Evolutionary conservation across 2,329 filamentous ascomycete species (phyloP), one percentile per base, ranked within the genome.

Genomic region (Penicillium brevicompactum): DNA sequence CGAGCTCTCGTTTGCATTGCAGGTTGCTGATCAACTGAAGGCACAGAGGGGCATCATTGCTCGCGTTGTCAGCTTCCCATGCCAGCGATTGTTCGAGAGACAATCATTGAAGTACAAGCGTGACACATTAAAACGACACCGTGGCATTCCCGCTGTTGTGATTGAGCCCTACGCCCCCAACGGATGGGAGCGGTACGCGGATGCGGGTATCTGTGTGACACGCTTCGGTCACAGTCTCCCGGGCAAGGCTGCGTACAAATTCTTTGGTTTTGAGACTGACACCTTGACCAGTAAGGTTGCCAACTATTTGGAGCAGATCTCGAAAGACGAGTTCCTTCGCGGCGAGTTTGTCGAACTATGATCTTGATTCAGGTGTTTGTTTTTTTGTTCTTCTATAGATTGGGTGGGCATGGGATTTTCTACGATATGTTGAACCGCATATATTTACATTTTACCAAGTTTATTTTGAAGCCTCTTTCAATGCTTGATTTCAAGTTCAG

Each of bases 141-240:
- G 63, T 2, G 72, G 71, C 6, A 69, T 75, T 11, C 76, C 77
- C 2, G 69, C 70, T 4, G 75, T 82, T 4, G 76, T 81, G 1
- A 80, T 82, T 30, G 80, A 82, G 67, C 74, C 80, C 0, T 82
- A 78, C 60, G 72, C 77, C 1, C 72, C 76, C 0, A 78, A 78
- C 32, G 78, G 80, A 3, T 83, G 80, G 80, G 80, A 82, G 63
- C 65, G 79, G n/a, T 82, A 81, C 57, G 79, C 80, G 0, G 76
- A 82, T 66, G 79, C 78, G 0, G 77, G 74, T 3, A 72, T 76
- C 46, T 74, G 71, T 37, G 71, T 82, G 67, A 76, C 73, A 49
- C 68, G 71, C 0, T 82, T 81, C 49, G 79, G 79, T 13, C 60
- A 59, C 43, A 62, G 46, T 51, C 47, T 63, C n/a, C 61, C 61